These are phyloP conservation scores for Cyclospora cayetanensis DNA, from an alignment of 169 alveolate genomes.

Conservation along the genomic window DNA sequence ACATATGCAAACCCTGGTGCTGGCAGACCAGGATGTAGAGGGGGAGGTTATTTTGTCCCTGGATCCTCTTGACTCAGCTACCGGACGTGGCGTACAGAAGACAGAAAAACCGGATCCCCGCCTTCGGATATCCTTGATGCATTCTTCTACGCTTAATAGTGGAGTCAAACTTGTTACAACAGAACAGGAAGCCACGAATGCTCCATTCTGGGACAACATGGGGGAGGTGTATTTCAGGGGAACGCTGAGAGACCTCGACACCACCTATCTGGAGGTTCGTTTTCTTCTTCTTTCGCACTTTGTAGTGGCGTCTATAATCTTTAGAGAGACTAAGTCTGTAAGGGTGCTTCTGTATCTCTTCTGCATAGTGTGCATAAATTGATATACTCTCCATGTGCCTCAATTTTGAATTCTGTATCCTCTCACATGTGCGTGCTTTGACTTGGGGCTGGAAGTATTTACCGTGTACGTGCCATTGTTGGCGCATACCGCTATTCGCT, in stretches of 20 bases:
- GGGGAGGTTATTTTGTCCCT: not conserved
- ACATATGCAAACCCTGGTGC: not conserved
- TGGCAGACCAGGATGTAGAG: not conserved
- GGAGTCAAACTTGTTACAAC: slow-evolving; percentile 7
- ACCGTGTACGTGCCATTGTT: too few relatives aligned
- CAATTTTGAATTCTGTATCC: too few relatives aligned
- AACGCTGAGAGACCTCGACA: slow-evolving; percentile 62
- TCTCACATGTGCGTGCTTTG: too few relatives aligned
- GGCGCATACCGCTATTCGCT: too few relatives aligned
- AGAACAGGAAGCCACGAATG: not conserved
- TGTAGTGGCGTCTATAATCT: too few relatives aligned
- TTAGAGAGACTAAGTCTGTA: too few relatives aligned
- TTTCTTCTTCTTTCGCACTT: too few relatives aligned
- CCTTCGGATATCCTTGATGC: slow-evolving; percentile 21
- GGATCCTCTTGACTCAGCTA: not conserved
- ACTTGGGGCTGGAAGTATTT: too few relatives aligned
- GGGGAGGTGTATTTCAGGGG: slow-evolving; percentile 70
- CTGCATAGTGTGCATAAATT: too few relatives aligned
- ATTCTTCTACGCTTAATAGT: slow-evolving; percentile 31
- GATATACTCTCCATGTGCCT: too few relatives aligned
- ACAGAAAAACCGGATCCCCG: not conserved
- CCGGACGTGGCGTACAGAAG: not conserved
- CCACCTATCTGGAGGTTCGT: slow-evolving; percentile 60
- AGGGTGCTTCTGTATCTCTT: too few relatives aligned
- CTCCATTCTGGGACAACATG: slow-evolving; percentile 66